Evolutionary conservation across 768 basidiomycete genomes (phyloP).

Genomic region (Trametes sanguinea): DNA sequence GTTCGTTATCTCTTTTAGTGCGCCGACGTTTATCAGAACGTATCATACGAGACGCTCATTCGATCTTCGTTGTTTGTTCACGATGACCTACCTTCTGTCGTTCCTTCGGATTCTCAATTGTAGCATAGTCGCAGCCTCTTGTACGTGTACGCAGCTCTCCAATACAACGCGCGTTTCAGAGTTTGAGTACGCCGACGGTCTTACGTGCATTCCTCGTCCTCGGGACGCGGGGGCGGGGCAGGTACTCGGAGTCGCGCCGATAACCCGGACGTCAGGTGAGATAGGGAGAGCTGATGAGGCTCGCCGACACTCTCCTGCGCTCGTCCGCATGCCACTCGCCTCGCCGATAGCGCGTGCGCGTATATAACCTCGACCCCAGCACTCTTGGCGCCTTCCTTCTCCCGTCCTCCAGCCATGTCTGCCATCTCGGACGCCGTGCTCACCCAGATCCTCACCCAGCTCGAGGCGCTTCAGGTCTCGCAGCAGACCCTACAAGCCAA

Average conservation of each 20-base stretch:
- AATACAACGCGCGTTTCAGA: slow-evolving; percentile 1
- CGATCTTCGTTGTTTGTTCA: neutral
- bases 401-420: slow-evolving; percentile 15
- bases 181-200: neutral
- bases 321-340: slow-evolving; percentile 8
- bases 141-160: neutral
- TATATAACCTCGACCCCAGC: slow-evolving; percentile 11
- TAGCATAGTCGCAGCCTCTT: neutral
- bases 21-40: slow-evolving; percentile 1
- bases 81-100: neutral
- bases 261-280: slow-evolving; percentile 24
- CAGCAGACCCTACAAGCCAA: slow-evolving; percentile 82
- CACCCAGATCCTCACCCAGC: slow-evolving; percentile 70
- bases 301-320: slow-evolving; percentile 4
- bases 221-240: neutral
- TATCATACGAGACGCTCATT: neutral
- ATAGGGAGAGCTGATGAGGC: slow-evolving; percentile 19
- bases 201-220: slow-evolving; percentile 7
- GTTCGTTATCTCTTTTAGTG: neutral
- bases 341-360: slow-evolving; percentile 21
- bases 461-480: slow-evolving; percentile 68
- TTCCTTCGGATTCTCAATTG: neutral
- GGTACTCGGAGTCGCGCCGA: slow-evolving; percentile 15
- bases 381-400: neutral
- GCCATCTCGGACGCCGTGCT: slow-evolving; percentile 53